Evolutionary conservation across 352 stramenopile genomes (phyloP).

Genomic region (Phytophthora idaei): DNA sequence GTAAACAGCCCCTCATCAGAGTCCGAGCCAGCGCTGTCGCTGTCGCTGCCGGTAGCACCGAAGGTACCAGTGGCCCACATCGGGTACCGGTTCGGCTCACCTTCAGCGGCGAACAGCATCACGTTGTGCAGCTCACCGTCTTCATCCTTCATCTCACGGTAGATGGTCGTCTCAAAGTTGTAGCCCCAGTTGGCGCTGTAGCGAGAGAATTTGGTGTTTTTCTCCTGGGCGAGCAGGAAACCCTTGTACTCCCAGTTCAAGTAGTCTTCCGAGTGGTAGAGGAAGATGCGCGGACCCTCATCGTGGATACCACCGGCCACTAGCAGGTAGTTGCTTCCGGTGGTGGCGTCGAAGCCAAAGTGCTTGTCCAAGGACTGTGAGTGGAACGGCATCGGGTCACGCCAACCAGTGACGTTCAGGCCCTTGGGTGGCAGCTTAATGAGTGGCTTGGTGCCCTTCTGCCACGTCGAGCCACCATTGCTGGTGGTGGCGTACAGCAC

Average conservation of each 20-base stretch:
- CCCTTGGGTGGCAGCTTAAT: constrained; percentile 53
- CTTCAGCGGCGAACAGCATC: constrained; percentile 66
- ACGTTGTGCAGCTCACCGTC: constrained; percentile 67
- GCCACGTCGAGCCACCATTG: constrained; percentile 64
- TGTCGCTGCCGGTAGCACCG: constrained; percentile 12
- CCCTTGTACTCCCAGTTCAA: constrained; percentile 71
- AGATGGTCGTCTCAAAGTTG: constrained; percentile 77
- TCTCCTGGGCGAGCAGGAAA: constrained; percentile 57
- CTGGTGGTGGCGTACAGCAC: constrained; percentile 67
- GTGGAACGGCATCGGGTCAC: constrained; percentile 67
- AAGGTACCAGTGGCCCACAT: constrained; percentile 69
- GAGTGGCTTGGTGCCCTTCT: constrained; percentile 53
- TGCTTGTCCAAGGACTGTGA: constrained; percentile 55
- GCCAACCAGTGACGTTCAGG: constrained; percentile 69
- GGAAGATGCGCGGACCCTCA: constrained; percentile 62
- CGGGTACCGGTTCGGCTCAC: constrained; percentile 53
- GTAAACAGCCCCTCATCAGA: constrained; percentile 45
- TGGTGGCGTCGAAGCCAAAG: constrained; percentile 30
- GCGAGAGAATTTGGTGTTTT: constrained; percentile 66
- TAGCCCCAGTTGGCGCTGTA: constrained; percentile 66
- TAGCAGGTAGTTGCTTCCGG: constrained; percentile 61
- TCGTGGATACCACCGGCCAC: constrained; percentile 63
- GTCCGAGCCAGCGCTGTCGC: constrained; percentile 26
- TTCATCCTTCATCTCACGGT: constrained; percentile 58
- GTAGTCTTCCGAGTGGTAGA: constrained; percentile 68